Evolutionary conservation across 2,329 filamentous ascomycete species (phyloP).

Genomic region (Epicoccum nigrum): DNA sequence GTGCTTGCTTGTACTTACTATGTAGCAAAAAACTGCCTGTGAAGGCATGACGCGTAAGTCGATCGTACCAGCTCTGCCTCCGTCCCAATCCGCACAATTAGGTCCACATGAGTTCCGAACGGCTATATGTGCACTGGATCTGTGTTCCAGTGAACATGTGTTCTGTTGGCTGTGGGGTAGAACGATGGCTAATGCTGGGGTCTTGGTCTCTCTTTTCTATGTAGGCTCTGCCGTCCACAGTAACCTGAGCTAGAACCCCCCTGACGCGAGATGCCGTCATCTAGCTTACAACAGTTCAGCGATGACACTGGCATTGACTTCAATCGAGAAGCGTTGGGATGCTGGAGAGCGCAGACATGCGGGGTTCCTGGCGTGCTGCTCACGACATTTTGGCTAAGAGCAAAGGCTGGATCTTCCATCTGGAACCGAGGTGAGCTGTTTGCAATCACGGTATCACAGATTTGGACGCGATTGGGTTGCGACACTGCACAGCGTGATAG

Average conservation of each 20-base stretch:
- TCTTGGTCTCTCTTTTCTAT: not conserved
- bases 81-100: too few species aligned
- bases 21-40: too few species aligned
- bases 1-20: too few species aligned
- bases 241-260: not conserved
- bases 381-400: not conserved
- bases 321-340: not conserved
- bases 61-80: too few species aligned
- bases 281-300: not conserved
- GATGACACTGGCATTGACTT: not conserved
- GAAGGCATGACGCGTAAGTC: too few species aligned
- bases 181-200: slow-evolving; percentile 1
- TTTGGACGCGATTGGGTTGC: slow-evolving; percentile 4
- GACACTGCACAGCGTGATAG: slow-evolving; percentile 11
- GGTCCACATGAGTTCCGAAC: too few species aligned
- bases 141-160: not conserved
- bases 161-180: slow-evolving; percentile 14
- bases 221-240: not conserved
- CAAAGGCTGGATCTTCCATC: slow-evolving; percentile 1
- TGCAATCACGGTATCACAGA: slow-evolving; percentile 1
- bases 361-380: not conserved
- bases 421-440: slow-evolving; percentile 19
- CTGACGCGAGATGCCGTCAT: not conserved
- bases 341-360: not conserved
- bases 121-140: too few species aligned